Base-by-base conservation (phyloP, 2,329 filamentous ascomycete species). In the Didymella lethalis region DNA sequence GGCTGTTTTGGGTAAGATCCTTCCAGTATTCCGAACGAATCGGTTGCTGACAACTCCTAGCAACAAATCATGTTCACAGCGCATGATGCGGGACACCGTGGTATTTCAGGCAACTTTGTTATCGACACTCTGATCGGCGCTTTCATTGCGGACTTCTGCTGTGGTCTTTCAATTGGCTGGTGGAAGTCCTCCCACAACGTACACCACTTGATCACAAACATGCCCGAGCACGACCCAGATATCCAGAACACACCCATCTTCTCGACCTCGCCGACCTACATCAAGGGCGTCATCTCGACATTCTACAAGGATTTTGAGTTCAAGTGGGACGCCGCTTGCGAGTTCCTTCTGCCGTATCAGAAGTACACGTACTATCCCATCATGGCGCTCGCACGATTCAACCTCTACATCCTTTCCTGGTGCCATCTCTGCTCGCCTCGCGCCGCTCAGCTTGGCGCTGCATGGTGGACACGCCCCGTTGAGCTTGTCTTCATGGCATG, bases 361-460 rank as follows among this genome's bases (percentile, higher is more conserved):
- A 84, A 91, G 59, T 93, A 90, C 77, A 84, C 90, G 0, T 97
- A 96, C 78, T 96, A 96, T 74, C 85, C 90, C 2, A 82, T 97
- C 64, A 86, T 97, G 68, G 82, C 87, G 34, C 85, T 97, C 62
- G 93, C 90, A 6, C 88, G 93, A 36, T 93, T 97, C 82, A 97
- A 97, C 74, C 85, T 97, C 16, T 96, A 96, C 76, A 80, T 86
- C 11, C 84, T 95, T 16, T 93, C 90, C 14, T 96, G 90, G 90
- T 84, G 89, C 64, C 92, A 90, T 74, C 84, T 96, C 1, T 78
- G 93, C 56, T 81, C 85, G 12, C 87, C 89, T 11, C 86, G 88
- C 54, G 90, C 90, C 0, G 90, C 91, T 0, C 86, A 83, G 59
- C 89, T 90, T 62, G 92, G 93, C 2, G 86, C 89, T 11, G 91